Conservation (phyloP, 1,284 basidiomycete species). For the Puccinia novopanici region DNA sequence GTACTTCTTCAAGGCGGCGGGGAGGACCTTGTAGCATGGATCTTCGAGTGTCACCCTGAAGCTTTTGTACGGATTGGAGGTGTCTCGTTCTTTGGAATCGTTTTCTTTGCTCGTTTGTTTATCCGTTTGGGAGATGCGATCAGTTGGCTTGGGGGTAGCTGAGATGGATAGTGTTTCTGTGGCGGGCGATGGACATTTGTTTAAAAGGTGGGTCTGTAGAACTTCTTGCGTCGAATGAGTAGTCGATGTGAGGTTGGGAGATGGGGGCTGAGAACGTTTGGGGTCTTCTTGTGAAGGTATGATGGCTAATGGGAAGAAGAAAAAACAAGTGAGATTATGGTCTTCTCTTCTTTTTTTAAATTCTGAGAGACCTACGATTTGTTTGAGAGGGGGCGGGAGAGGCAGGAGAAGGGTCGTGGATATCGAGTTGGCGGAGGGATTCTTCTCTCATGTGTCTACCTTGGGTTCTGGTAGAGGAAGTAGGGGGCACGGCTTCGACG, state of each 20-base stretch:
- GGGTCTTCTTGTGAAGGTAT: slow-evolving; percentile 18
- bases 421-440: slow-evolving; percentile 23
- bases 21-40: slow-evolving; percentile 95
- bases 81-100: slow-evolving; percentile 25
- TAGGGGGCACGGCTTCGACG: background rate
- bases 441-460: slow-evolving; percentile 36
- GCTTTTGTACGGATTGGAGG: slow-evolving; percentile 61
- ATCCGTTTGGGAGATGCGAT: background rate
- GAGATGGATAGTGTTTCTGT: slow-evolving; percentile 1
- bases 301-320: background rate
- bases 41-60: slow-evolving; percentile 77
- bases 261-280: slow-evolving; percentile 8
- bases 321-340: background rate
- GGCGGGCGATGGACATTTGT: background rate
- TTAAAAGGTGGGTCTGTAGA: background rate
- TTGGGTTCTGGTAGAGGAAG: slow-evolving; percentile 1
- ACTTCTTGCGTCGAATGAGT: slow-evolving; percentile 10
- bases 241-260: background rate
- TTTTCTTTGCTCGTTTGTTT: too few species aligned
- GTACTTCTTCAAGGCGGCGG: slow-evolving; percentile 97
- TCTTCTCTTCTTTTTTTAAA: too few species aligned
- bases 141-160: slow-evolving; percentile 11
- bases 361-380: slow-evolving; percentile 16
- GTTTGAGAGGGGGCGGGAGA: background rate
- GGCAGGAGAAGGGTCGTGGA: slow-evolving; percentile 17